Evolutionary conservation across 768 basidiomycete genomes (phyloP).

Genomic region (Pleurotus eryngii): DNA sequence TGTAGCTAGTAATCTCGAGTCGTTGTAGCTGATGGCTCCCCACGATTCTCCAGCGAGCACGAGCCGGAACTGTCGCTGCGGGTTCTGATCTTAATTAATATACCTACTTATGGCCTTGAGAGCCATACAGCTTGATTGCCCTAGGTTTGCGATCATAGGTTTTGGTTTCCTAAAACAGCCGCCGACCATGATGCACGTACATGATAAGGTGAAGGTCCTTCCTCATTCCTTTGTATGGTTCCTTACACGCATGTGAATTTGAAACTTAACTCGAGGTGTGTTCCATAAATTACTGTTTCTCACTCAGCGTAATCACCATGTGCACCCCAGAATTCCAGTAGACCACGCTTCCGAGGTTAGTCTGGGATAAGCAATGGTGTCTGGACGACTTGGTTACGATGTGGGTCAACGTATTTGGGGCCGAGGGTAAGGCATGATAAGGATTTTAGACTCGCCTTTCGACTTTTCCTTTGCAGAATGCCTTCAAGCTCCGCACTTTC

Average conservation of each 20-base stretch:
- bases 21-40: no score
- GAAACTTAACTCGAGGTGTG: not conserved
- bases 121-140: not conserved
- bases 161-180: not conserved
- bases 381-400: no score
- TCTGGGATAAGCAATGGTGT: not conserved
- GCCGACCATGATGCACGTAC: not conserved
- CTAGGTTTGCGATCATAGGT: not conserved
- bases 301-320: not conserved
- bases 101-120: not conserved
- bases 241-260: not conserved
- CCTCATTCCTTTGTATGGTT: not conserved
- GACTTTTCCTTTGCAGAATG: no score
- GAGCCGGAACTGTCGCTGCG: no score
- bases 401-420: no score
- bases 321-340: conserved; percentile 1
- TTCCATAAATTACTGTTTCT: not conserved
- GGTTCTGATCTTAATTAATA: not conserved
- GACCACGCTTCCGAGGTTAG: not conserved
- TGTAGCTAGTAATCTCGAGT: no score
- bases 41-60: no score
- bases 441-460: no score
- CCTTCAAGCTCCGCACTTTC: no score
- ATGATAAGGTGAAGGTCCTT: conserved; percentile 2
- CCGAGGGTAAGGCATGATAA: no score